Conservation (phyloP, 2,329 filamentous ascomycete genomes). For the Paraphaeosphaeria sporulosa region DNA sequence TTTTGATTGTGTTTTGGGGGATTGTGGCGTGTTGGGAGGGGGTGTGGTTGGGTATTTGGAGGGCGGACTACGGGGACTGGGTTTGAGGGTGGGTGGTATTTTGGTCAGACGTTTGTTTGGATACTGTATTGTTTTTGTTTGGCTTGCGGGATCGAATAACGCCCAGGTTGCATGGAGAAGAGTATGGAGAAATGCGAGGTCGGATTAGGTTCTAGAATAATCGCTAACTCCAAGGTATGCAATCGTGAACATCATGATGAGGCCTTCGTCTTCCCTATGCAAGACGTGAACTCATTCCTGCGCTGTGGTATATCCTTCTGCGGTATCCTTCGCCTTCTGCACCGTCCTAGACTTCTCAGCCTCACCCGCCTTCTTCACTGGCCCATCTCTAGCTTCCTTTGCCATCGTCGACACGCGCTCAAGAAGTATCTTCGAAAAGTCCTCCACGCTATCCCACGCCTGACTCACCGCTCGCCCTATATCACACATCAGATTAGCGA, state of each 20-base stretch:
- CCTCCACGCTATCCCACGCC: conserved; percentile 31
- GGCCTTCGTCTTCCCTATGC: no score
- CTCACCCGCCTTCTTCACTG: conserved; percentile 11
- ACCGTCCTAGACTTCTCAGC: neutral
- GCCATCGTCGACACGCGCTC: conserved; percentile 31
- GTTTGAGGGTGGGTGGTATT: neutral
- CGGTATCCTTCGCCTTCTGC: neutral
- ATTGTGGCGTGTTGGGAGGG: conserved; percentile 41
- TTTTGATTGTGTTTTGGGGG: conserved; percentile 41
- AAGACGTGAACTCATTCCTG: neutral
- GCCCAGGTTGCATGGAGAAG: neutral
- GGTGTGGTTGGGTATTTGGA: conserved; percentile 33
- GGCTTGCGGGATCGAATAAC: no score
- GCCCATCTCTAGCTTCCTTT: conserved; percentile 17
- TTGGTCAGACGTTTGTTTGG: no score
- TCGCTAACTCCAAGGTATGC: neutral
- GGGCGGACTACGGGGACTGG: conserved; percentile 1
- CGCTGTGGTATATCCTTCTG: neutral
- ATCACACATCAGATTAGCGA: conserved; percentile 38
- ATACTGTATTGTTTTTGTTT: no score
- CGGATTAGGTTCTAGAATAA: neutral
- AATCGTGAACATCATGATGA: neutral
- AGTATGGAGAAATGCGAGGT: neutral
- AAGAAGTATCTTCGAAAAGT: conserved; percentile 27
- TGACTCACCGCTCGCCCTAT: conserved; percentile 34